These are phyloP conservation scores for Elsinoe ampelina DNA, from an alignment of 2,329 filamentous ascomycete genomes.

Conservation along the genomic window DNA sequence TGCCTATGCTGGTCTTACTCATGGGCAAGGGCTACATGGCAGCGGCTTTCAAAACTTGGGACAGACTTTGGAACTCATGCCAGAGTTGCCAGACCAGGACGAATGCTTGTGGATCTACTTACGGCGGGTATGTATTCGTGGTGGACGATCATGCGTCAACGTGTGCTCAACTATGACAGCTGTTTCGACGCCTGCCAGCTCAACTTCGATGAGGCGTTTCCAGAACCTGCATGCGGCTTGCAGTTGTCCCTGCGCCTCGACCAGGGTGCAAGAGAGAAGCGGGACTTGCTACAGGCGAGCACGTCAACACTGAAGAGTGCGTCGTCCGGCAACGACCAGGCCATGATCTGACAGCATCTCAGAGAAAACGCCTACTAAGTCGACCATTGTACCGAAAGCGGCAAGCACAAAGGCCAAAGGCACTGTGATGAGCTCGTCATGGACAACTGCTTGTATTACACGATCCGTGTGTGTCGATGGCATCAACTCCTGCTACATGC, in stretches of 20 bases:
- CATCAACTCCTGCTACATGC: conserved; percentile 2
- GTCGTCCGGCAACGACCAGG: no score
- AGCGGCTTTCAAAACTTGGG: background rate
- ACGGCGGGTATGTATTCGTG: background rate
- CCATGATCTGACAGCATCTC: no score
- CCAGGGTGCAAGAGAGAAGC: background rate
- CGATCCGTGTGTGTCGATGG: background rate
- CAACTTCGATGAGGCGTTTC: background rate
- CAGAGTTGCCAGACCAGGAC: background rate
- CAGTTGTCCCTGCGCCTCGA: background rate
- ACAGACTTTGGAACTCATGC: background rate
- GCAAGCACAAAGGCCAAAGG: background rate
- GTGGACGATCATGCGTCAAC: background rate
- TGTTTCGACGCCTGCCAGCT: background rate
- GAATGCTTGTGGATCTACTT: background rate
- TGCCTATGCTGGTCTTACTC: no score
- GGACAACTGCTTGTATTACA: background rate
- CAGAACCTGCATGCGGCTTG: background rate
- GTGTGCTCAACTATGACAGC: background rate
- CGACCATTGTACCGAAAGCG: background rate
- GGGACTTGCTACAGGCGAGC: background rate
- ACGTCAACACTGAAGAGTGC: background rate
- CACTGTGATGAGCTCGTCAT: background rate
- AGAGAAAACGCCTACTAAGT: background rate
- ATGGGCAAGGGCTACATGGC: background rate